A percentile compares a stretch with the other conserved stretches of the same genome.
These are phyloP conservation scores for Jatropha curcas DNA, from an alignment of 345 rosid species.

Conservation along the genomic window DNA sequence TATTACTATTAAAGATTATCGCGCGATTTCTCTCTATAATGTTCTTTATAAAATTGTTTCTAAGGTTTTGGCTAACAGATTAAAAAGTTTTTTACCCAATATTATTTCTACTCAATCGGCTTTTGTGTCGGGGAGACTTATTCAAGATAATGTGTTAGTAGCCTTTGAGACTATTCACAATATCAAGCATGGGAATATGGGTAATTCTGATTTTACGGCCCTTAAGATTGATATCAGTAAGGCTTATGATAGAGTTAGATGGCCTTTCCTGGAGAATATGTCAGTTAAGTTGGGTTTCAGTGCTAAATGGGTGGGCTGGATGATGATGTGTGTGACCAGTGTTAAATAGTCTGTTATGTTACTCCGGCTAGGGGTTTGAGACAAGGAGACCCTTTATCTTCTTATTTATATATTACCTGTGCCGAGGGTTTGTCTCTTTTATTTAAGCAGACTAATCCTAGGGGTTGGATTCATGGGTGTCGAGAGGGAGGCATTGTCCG, in stretches of 20 bases:
- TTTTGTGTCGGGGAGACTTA: background rate
- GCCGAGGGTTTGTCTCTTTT: background rate
- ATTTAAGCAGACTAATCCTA: background rate
- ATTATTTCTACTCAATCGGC: background rate
- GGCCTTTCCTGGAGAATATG: no score
- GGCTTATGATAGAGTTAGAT: no score
- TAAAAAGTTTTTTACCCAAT: no score
- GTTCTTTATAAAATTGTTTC: no score
- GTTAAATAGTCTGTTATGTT: no score
- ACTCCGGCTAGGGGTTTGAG: background rate
- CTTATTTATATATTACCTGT: background rate
- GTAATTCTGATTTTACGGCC: background rate
- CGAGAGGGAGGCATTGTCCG: background rate
- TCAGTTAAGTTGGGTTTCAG: no score
- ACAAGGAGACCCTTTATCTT: background rate
- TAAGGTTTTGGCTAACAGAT: no score
- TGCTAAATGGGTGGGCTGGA: no score
- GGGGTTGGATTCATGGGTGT: background rate
- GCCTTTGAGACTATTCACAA: background rate
- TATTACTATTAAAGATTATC: background rate
- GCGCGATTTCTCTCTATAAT: background rate
- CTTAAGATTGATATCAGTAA: no score
- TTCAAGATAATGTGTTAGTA: background rate
- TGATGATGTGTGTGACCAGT: no score
- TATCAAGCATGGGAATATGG: background rate